phyloP scores from a whole-genome alignment of 1,284 basidiomycete genomes.

The Ganoderma lingzhi region DNA sequence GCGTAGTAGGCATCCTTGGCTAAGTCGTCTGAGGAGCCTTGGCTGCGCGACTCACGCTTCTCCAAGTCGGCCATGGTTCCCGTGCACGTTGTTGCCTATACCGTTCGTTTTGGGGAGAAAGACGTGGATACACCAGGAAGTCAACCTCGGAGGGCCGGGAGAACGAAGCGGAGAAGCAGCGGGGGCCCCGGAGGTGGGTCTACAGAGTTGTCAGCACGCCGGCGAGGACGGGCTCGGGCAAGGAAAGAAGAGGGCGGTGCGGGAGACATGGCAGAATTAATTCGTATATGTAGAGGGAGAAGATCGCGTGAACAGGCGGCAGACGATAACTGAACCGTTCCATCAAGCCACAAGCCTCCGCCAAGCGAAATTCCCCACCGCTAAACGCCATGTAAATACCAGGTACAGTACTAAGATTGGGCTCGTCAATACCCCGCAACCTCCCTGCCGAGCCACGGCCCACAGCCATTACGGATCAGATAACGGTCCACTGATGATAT shows the following conservation, averaged over 20 bases:
- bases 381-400: not conserved
- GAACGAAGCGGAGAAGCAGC: not conserved
- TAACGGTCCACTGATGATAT: not conserved
- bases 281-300: constrained; percentile 9
- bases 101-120: not conserved
- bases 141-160: not conserved
- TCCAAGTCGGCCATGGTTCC: constrained; percentile 32
- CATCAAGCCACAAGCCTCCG: constrained; percentile 19
- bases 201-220: not conserved
- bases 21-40: constrained; percentile 19
- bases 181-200: not conserved
- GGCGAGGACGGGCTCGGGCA: not conserved
- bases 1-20: constrained; percentile 34
- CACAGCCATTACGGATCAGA: not conserved
- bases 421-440: not conserved
- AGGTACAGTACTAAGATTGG: too few species aligned
- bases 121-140: not conserved
- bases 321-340: constrained; percentile 10
- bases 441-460: constrained; percentile 7
- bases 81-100: not conserved
- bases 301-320: not conserved
- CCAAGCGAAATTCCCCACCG: constrained; percentile 18
- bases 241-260: not conserved
- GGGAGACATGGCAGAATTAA: constrained; percentile 7
- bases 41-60: constrained; percentile 21